Evolutionary conservation across 345 rosid genomes (phyloP), one percentile per base, ranked within the genome.

Genomic region (Gossypium longicalyx): DNA sequence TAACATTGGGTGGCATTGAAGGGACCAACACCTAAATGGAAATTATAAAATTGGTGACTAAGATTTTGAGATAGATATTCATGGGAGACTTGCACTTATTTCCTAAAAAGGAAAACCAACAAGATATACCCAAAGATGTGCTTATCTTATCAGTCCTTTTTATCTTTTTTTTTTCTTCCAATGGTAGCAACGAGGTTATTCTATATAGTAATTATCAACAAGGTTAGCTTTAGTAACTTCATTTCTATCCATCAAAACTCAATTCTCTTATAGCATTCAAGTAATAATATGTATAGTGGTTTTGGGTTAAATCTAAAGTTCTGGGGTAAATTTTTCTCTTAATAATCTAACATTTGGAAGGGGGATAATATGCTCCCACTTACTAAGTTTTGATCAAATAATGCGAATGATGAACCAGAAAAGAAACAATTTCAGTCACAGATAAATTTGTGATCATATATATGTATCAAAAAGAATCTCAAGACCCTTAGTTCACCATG

Each of bases 161-260:
- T 16, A 15, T 69, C 58, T 71, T 15, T 74, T 81, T 3, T 22
- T 57, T 75, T 3, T 22, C 52, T 75, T 60, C 77, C 71, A 70
- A 77, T 74, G 85, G 84, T 65, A 71, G 82, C 65, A 68, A 74
- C 27, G 59, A 73, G 22, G n/a, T 80, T 82, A 81, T 77, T 71
- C 60, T 22, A 13, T 63, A 12, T 48, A 68, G 81, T 85, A 66
- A 79, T 81, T 79, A 47, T 43, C 10, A 47, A 47, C 13, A 47
- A 57, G 7, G 61, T 57, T 57, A 20, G 29, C 61, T 57, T 57
- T 22, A 29, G 15, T 22, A 9, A 20, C 29, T 22, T 57, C 7
- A 57, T 57, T 57, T 9, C 20, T 58, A 15, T 23, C 34, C 34
- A 58, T 23, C 16, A 47, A 47, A 47, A 47, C 13, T 47, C 19